Conservation (phyloP, 192 early-diverging fungal genomes). For the Mortierella hygrophila region DNA sequence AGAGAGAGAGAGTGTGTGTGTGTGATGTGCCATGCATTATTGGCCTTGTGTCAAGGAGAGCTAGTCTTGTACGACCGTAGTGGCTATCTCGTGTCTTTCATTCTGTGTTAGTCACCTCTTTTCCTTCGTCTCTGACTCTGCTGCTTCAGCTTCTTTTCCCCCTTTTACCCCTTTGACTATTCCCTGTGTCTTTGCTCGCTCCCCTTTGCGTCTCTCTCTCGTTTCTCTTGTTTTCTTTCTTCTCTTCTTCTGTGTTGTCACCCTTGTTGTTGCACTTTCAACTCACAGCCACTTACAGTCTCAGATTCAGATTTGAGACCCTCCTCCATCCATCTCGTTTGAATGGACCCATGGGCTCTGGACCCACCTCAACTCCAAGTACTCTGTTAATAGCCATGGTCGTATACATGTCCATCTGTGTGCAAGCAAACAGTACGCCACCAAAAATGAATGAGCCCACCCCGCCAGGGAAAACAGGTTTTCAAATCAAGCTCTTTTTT, state of each 20-base stretch:
- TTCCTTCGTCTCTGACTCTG: not conserved
- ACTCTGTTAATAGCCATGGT: not conserved
- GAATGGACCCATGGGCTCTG: not conserved
- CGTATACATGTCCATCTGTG: not conserved
- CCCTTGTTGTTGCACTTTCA: not conserved
- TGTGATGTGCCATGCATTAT: not conserved
- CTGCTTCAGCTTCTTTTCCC: not conserved
- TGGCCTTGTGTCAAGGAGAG: not conserved
- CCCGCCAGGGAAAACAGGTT: slow-evolving; percentile 7
- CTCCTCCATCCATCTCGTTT: not conserved
- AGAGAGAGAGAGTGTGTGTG: not conserved
- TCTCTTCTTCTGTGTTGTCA: not conserved
- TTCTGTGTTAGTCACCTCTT: not conserved
- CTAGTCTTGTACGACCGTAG: not conserved
- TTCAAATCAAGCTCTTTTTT: not conserved
- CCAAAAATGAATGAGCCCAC: not conserved
- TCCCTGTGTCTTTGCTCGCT: not conserved
- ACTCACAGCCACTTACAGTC: not conserved
- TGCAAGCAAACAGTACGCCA: not conserved
- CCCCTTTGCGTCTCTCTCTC: not conserved
- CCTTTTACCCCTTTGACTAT: not conserved
- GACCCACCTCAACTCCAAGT: not conserved
- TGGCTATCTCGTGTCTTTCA: not conserved
- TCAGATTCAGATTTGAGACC: not conserved
- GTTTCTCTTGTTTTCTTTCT: not conserved